Conservation (phyloP, 2,329 filamentous ascomycete species). For the Thelonectria olida region DNA sequence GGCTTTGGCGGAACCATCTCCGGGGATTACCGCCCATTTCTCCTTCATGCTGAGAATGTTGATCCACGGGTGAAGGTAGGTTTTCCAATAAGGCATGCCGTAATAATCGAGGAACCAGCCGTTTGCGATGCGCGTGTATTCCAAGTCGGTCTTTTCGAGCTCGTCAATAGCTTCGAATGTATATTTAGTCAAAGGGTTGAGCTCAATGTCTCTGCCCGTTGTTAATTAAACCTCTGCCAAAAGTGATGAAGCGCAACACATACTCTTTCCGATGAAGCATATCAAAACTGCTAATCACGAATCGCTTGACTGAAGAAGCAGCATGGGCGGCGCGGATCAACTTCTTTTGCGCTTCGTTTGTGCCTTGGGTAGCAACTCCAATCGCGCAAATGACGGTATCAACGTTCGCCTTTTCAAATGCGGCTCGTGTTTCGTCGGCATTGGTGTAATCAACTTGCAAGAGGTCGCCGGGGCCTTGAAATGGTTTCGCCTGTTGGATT, state of each 20-base stretch:
- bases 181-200: slow-evolving; percentile 31
- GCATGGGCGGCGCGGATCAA: slow-evolving; percentile 26
- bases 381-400: slow-evolving; percentile 33
- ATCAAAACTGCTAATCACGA: slow-evolving; percentile 35
- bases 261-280: slow-evolving; percentile 34
- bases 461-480: slow-evolving; percentile 2
- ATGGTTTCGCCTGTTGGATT: neutral
- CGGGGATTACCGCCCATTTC: slow-evolving; percentile 34
- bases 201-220: slow-evolving; percentile 20
- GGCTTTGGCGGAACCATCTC: slow-evolving; percentile 18
- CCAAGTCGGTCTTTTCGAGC: slow-evolving; percentile 17
- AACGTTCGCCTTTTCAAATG: slow-evolving; percentile 13
- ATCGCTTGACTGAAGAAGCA: slow-evolving; percentile 18
- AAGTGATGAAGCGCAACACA: accelerated
- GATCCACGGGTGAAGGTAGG: slow-evolving; percentile 34
- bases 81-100: slow-evolving; percentile 34
- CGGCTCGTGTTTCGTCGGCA: neutral
- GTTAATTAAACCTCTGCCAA: neutral
- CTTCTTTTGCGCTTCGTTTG: slow-evolving; percentile 30
- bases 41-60: slow-evolving; percentile 35
- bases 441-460: slow-evolving; percentile 27
- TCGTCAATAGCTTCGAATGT: slow-evolving; percentile 34
- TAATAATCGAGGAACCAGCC: slow-evolving; percentile 42
- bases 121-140: slow-evolving; percentile 30
- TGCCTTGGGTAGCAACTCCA: slow-evolving; percentile 22